Percentiles rank a stretch among this genome's conserved stretches.
phyloP scores from a whole-genome alignment of 345 rosid species.

The Kandelia obovata region DNA sequence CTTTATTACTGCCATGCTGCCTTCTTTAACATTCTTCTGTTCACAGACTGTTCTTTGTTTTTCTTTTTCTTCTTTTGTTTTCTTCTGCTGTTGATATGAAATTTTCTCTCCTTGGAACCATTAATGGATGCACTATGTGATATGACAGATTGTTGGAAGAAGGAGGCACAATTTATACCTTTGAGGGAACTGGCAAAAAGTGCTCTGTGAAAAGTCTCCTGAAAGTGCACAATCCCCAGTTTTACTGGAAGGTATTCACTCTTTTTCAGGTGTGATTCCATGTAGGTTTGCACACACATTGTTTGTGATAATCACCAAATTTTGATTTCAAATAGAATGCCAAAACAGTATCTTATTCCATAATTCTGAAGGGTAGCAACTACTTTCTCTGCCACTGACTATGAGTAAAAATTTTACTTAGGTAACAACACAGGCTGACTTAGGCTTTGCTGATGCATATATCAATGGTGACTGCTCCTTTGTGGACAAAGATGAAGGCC shows the following conservation, averaged over 20 bases:
- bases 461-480: slow-evolving; percentile 78
- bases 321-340: background rate
- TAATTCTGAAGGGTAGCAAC: background rate
- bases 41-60: background rate
- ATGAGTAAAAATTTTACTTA: slow-evolving; percentile 16
- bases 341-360: background rate
- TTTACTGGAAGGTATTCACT: slow-evolving; percentile 81
- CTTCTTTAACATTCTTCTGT: no score
- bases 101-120: no score
- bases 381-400: slow-evolving; percentile 3
- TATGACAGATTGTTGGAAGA: slow-evolving; percentile 65
- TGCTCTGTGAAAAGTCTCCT: slow-evolving; percentile 46
- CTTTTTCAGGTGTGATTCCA: background rate
- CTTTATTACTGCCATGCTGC: no score
- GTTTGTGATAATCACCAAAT: background rate
- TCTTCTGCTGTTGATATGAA: background rate
- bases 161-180: slow-evolving; percentile 79
- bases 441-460: slow-evolving; percentile 88
- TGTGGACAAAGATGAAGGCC: slow-evolving; percentile 71
- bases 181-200: slow-evolving; percentile 47
- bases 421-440: slow-evolving; percentile 91
- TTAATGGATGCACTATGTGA: background rate
- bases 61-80: background rate
- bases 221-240: slow-evolving; percentile 72
- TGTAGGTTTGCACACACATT: background rate